Percentiles rank a stretch among this genome's conserved stretches.
Conservation (phyloP, 306 rosid genomes). For the Oxytropis ochrocephala region DNA sequence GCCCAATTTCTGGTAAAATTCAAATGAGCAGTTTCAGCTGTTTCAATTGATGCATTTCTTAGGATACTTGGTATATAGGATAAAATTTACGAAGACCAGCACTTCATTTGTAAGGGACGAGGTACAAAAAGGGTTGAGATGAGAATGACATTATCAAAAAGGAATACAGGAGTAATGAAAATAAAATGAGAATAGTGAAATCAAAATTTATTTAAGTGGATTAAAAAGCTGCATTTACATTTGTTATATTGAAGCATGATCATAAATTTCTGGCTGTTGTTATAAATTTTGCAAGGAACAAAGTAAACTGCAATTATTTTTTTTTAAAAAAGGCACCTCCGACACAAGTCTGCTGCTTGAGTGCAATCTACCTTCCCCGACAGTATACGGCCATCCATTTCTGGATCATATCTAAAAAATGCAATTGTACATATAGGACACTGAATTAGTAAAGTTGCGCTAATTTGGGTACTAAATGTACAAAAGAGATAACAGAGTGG, state of each 20-base stretch:
- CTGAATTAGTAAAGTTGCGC: conserved; percentile 11
- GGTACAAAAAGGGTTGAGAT: not conserved
- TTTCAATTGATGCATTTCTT: not conserved
- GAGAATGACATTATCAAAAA: not conserved
- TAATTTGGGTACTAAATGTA: not conserved
- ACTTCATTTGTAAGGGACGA: not conserved
- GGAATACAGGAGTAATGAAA: not conserved
- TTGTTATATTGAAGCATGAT: not conserved
- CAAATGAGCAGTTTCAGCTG: not conserved
- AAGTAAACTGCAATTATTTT: not conserved
- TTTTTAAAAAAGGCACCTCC: conserved; percentile 40
- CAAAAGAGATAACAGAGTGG: not conserved
- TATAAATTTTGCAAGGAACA: conserved; percentile 2
- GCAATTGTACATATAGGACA: conserved; percentile 6
- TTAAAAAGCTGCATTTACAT: not conserved
- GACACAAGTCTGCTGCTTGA: conserved; percentile 59
- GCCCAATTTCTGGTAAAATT: not conserved
- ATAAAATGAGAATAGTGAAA: not conserved
- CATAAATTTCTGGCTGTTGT: not conserved
- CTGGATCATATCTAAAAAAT: conserved; percentile 74
- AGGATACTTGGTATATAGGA: not conserved
- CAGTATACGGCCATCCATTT: conserved; percentile 85
- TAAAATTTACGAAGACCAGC: not conserved
- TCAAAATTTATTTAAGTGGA: not conserved
- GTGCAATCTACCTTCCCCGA: conserved; percentile 92